Evolutionary conservation across 768 basidiomycete species (phyloP), one percentile per base, ranked within the genome.

Genomic region (Boletus rubescentipes): DNA sequence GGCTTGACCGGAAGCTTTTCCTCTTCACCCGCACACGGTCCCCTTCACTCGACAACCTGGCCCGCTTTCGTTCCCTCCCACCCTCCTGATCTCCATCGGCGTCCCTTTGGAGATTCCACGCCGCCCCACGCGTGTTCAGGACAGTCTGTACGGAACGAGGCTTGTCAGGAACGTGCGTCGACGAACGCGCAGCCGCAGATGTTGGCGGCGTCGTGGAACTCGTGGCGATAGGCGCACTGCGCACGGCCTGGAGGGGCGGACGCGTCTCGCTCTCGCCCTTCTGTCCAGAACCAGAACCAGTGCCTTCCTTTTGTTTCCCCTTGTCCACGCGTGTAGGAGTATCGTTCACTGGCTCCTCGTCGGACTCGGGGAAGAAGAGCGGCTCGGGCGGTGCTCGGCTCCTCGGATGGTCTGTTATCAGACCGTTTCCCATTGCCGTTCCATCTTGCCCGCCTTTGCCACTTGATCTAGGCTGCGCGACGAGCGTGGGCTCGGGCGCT

Each of bases 111-210:
- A 75, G 57, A 51, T 74, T 76, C 80, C 85, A 88, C 2, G 70
- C 62, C 3, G 85, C 80, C 5, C 72, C 67, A 5, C 74, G 69
- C 0, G 87, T 87, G 60, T 73, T 77, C 32, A 86, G 64, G 5
- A 81, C 75, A 53, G 77, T 73, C 59, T 80, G 75, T 4, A 57
- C 59, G 1, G 63, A 60, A 32, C 54, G 60, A 3, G 69, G 65
- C 20, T 69, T 70, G 1, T 55, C 58, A 16, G 26, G 4, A 7
- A 36, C 11, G n/a, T 9, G 26, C 0, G 51, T 46, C 5, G 46
- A 45, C 9, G 59, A 21, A 38, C n/a, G 53, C 21, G 20, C 26
- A 16, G 41, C 14, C 18, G 44, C 44, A 0, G 55, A 51, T 2
- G 48, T 35, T 7, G 59, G 39, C 7, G 57, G 10, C 8, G 49